These are phyloP conservation scores for Acacia pycnantha DNA, from an alignment of 331 rosid genomes.

Conservation along the genomic window DNA sequence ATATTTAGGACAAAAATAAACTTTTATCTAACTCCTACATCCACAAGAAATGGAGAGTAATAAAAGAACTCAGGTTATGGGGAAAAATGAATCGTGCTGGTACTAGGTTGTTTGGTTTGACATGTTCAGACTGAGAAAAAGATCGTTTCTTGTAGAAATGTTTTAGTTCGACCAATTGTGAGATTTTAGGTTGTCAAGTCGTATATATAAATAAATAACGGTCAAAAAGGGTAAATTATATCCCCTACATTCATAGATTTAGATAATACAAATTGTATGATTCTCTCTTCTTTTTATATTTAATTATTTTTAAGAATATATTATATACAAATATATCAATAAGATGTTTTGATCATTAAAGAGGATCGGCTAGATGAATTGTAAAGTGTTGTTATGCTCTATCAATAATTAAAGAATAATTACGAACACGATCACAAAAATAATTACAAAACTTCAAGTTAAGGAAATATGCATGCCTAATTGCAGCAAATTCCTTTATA, in stretches of 20 bases:
- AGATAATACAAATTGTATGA: not conserved
- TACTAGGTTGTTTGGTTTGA: not conserved
- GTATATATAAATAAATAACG: not conserved
- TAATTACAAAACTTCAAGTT: too few species aligned
- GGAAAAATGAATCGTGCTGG: not conserved
- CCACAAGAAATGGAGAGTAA: not conserved
- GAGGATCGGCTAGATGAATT: too few species aligned
- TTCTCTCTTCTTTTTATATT: not conserved
- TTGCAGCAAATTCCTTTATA: too few species aligned
- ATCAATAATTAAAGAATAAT: too few species aligned
- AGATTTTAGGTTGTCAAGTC: not conserved
- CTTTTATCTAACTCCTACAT: too few species aligned
- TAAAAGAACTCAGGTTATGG: not conserved
- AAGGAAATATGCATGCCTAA: too few species aligned
- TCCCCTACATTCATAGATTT: not conserved
- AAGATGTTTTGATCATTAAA: too few species aligned
- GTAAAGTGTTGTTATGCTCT: too few species aligned
- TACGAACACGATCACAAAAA: too few species aligned
- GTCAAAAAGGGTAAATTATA: not conserved
- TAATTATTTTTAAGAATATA: not conserved
- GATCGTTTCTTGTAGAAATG: not conserved
- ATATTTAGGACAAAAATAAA: too few species aligned
- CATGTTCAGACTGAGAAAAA: not conserved
- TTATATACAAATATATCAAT: not conserved
- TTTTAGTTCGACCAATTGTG: not conserved